Evolutionary conservation across 1,139 yeast species (phyloP).

Genomic region (Geotrichum carabidarum): DNA sequence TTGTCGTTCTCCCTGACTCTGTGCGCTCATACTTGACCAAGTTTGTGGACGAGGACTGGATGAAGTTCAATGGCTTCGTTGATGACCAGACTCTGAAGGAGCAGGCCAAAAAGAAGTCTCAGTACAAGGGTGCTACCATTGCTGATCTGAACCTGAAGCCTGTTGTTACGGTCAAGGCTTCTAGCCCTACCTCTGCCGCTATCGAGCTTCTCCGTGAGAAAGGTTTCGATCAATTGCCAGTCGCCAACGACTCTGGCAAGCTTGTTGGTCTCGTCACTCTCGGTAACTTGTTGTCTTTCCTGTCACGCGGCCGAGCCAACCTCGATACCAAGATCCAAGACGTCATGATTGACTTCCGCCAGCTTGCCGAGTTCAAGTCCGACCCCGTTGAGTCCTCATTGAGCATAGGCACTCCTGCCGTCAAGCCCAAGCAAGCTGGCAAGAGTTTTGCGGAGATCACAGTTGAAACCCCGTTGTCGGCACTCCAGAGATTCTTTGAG

Average conservation of each 20-base stretch:
- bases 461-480: slow-evolving; percentile 59
- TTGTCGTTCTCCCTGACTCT: slow-evolving; percentile 82
- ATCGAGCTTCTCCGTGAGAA: slow-evolving; percentile 67
- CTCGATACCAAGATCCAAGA: slow-evolving; percentile 56
- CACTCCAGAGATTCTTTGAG: slow-evolving; percentile 76
- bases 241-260: slow-evolving; percentile 55
- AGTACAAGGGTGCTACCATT: slow-evolving; percentile 57
- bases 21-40: slow-evolving; percentile 82
- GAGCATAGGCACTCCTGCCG: slow-evolving; percentile 42
- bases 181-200: slow-evolving; percentile 60
- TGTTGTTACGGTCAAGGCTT: slow-evolving; percentile 66
- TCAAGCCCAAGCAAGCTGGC: slow-evolving; percentile 47
- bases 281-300: slow-evolving; percentile 63
- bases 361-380: slow-evolving; percentile 45
- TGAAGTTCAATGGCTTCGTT: slow-evolving; percentile 69
- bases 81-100: slow-evolving; percentile 46
- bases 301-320: slow-evolving; percentile 60
- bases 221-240: slow-evolving; percentile 85
- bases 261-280: slow-evolving; percentile 74
- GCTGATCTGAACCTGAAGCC: slow-evolving; percentile 72
- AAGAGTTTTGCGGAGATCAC: slow-evolving; percentile 67
- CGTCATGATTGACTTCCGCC: slow-evolving; percentile 61
- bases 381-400: slow-evolving; percentile 45
- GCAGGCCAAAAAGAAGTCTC: slow-evolving; percentile 43
- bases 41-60: slow-evolving; percentile 91